These are phyloP conservation scores for Psilocybe mexicana DNA, from an alignment of 1,284 basidiomycete species.

Conservation along the genomic window DNA sequence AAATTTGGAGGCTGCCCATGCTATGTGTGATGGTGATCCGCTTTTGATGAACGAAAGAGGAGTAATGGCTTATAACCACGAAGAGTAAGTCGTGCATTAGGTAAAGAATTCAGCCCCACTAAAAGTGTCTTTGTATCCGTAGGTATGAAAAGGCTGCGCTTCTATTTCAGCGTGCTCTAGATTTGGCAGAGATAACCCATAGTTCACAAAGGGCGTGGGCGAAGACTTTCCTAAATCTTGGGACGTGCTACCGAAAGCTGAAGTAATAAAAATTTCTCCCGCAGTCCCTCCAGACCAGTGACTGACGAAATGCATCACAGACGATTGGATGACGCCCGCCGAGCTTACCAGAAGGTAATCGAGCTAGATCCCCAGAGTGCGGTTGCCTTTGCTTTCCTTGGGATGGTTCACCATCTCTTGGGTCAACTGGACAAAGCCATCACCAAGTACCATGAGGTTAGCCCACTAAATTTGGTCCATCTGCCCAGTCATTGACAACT, in stretches of 20 bases:
- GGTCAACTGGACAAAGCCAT: constrained; percentile 79
- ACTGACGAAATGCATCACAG: constrained; percentile 38
- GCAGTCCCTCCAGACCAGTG: background rate
- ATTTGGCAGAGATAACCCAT: constrained; percentile 79
- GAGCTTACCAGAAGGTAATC: constrained; percentile 74
- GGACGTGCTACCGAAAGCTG: constrained; percentile 81
- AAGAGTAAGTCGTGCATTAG: constrained; percentile 64
- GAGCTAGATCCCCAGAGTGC: constrained; percentile 80
- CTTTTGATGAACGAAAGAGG: constrained; percentile 91
- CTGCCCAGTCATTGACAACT: background rate
- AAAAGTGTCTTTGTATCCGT: constrained; percentile 5
- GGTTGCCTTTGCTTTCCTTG: constrained; percentile 80
- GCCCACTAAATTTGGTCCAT: constrained; percentile 18
- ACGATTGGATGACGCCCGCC: constrained; percentile 67
- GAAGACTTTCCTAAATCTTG: constrained; percentile 87
- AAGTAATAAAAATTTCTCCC: constrained; percentile 47
- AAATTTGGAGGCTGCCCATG: constrained; percentile 79
- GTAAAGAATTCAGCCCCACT: constrained; percentile 1
- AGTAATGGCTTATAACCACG: constrained; percentile 87
- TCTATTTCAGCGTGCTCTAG: constrained; percentile 73
- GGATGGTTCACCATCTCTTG: constrained; percentile 78
- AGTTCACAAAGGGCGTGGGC: constrained; percentile 84
- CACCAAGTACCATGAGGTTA: constrained; percentile 84
- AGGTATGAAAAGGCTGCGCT: constrained; percentile 72
- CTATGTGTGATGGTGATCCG: constrained; percentile 86